Evolutionary conservation across 129 eudicot genomes (phyloP).

Genomic region (Flaveria brownii): DNA sequence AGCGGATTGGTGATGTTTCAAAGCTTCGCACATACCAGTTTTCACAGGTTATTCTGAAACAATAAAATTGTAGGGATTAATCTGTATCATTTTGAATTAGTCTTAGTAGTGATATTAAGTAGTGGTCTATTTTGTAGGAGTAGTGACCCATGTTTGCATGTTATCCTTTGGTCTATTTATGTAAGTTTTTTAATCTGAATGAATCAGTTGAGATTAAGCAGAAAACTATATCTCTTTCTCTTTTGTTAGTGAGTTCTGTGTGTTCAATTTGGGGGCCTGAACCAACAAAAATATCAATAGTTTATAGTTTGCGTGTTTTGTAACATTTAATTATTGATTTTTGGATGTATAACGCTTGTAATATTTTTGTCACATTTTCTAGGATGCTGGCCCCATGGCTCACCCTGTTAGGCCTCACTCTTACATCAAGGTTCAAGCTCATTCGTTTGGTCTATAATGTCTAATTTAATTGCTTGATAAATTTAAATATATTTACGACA

Average conservation of each 20-base stretch:
- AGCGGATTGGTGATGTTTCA: conserved; percentile 89
- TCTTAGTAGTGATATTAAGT: no score
- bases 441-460: not conserved
- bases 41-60: conserved; percentile 58
- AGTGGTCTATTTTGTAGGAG: no score
- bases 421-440: conserved; percentile 67
- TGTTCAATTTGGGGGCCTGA: no score
- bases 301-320: not conserved
- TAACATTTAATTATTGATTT: not conserved
- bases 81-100: no score
- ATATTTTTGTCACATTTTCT: conserved; percentile 30
- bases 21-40: conserved; percentile 79
- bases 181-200: no score
- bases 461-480: conserved; percentile 7
- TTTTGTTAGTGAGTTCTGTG: no score
- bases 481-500: not conserved
- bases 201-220: no score
- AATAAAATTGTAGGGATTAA: no score
- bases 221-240: no score
- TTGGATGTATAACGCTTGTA: not conserved
- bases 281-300: no score
- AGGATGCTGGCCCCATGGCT: conserved; percentile 99
- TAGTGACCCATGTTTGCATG: no score
- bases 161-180: no score
- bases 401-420: conserved; percentile 98